phyloP scores from a whole-genome alignment of 75 land plant species.

The Isoetes taiwanensis region DNA sequence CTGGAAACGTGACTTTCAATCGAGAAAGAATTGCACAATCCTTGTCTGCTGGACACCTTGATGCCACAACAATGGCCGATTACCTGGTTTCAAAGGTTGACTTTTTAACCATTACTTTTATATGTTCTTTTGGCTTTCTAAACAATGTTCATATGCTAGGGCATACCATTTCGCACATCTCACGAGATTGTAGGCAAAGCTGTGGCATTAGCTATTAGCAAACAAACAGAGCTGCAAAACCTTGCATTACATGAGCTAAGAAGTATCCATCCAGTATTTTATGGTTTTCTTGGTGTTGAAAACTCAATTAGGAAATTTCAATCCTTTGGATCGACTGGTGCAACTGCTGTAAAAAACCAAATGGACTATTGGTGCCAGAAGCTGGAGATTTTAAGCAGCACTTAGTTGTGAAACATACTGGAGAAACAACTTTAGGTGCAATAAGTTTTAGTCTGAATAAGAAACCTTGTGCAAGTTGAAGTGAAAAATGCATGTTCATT shows the following conservation, averaged over 20 bases:
- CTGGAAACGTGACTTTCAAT: slow-evolving; percentile 76
- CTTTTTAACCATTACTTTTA: neutral
- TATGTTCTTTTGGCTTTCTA: too few relatives aligned
- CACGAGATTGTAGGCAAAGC: slow-evolving; percentile 93
- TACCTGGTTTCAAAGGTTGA: slow-evolving; percentile 89
- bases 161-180: slow-evolving; percentile 81
- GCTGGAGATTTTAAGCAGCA: slow-evolving; percentile 33
- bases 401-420: too few relatives aligned
- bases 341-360: slow-evolving; percentile 49
- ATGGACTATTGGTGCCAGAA: slow-evolving; percentile 49
- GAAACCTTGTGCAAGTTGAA: too few relatives aligned
- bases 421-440: too few relatives aligned
- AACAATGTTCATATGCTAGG: too few relatives aligned
- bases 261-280: slow-evolving; percentile 47
- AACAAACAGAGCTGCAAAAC: slow-evolving; percentile 44
- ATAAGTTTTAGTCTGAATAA: too few relatives aligned
- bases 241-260: slow-evolving; percentile 50
- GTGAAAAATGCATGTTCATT: too few relatives aligned
- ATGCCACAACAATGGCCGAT: slow-evolving; percentile 98
- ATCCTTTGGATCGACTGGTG: slow-evolving; percentile 90
- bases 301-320: slow-evolving; percentile 63
- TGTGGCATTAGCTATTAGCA: slow-evolving; percentile 65
- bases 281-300: slow-evolving; percentile 68
- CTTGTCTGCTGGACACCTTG: slow-evolving; percentile 89
- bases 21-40: slow-evolving; percentile 49